Base-by-base conservation (phyloP, 768 basidiomycete species). In the Zangia roseola region DNA sequence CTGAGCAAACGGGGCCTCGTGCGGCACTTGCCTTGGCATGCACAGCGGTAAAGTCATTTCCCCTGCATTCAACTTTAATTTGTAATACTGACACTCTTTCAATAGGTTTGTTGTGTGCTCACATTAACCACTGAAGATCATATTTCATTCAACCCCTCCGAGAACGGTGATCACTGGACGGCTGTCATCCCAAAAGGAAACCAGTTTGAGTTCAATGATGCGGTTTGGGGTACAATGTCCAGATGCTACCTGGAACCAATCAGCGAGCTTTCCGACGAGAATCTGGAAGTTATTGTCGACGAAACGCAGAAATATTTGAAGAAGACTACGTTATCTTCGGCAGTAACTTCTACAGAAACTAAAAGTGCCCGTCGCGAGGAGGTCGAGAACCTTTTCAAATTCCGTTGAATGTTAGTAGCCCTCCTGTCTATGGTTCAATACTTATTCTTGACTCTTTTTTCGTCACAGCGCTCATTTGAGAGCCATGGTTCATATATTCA, bases 161-260 rank as follows among this genome's bases (percentile, higher is more conserved):
- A 21, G 39, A 10, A 19, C 5, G 3, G 9, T 20, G 7, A n/a
- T n/a, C n/a, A n/a, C n/a, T 40, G 39, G 46, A 17, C 21, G 16
- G 21, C 30, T 6, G n/a, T 10, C 17, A 14, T 47, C 17, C 14
- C 19, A 5, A 47, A 19, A 13, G 46, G 38, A 0, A 17, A 17
- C 16, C 39, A 47, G 10, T 47, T 23, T 17, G 46, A 40, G 30
- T 47, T 47, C 28, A 47, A 47, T n/a, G 36, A 47, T 1, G 4
- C 13, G 3, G 17, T 47, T 19, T 47, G 46, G 38, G 39, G 46
- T 5, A 6, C 20, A 17, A 4, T 8, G 25, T 40, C 39, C 9
- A 39, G 45, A 28, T n/a, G 10, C 7, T 40, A 45, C 12, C 26
- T 40, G 9, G 21, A 41, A 5, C 21, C 6, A 16, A 21, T 50